phyloP scores from a whole-genome alignment of 805 yeast genomes.

The Wickerhamomyces sydowiorum region DNA sequence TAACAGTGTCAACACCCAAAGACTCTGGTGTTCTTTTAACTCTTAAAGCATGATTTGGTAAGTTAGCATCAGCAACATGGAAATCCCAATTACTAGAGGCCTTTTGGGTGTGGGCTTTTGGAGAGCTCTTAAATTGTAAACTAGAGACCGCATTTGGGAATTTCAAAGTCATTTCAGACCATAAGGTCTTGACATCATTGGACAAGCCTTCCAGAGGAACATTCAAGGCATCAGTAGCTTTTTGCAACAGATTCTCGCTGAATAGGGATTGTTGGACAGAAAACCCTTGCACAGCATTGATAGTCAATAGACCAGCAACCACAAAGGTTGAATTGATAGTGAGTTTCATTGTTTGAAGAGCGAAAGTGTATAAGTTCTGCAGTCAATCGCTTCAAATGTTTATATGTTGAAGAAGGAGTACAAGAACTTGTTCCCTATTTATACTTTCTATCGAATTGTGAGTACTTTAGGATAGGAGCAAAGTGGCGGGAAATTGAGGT shows the following conservation, averaged over 20 bases:
- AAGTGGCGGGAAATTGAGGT: background rate
- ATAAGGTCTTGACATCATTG: constrained; percentile 41
- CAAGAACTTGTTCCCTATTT: background rate
- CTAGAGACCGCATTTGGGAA: constrained; percentile 52
- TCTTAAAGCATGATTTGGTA: constrained; percentile 52
- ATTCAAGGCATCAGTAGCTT: constrained; percentile 46
- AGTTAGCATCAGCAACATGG: constrained; percentile 32
- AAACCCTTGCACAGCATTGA: constrained; percentile 15
- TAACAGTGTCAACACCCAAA: constrained; percentile 74
- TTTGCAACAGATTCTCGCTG: constrained; percentile 30
- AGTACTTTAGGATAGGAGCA: background rate
- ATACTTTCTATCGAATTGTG: background rate
- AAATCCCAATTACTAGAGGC: constrained; percentile 26
- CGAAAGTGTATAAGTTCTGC: no score
- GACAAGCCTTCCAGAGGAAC: constrained; percentile 46
- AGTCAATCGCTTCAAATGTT: no score
- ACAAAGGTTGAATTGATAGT: constrained; percentile 5
- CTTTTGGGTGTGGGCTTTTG: constrained; percentile 33
- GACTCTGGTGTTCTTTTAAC: constrained; percentile 55
- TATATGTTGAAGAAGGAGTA: no score
- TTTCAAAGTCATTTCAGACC: constrained; percentile 58
- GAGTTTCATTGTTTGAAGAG: constrained; percentile 5
- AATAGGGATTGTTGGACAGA: constrained; percentile 28
- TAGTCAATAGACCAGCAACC: constrained; percentile 11
- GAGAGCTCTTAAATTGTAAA: constrained; percentile 44